phyloP scores from a whole-genome alignment of 2,329 filamentous ascomycete species.

The Cadophora gregata region DNA sequence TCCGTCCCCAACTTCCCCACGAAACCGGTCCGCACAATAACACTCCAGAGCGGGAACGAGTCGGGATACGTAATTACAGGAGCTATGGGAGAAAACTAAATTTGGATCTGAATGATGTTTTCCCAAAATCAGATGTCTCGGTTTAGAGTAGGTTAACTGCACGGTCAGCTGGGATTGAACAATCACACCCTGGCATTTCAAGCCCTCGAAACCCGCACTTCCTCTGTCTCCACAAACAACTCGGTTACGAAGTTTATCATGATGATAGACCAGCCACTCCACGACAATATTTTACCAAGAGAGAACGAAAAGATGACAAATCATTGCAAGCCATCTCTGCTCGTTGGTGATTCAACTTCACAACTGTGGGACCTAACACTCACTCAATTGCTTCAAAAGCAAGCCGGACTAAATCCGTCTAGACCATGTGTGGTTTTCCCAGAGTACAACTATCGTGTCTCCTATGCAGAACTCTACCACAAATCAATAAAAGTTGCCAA shows the following conservation, averaged over 20 bases:
- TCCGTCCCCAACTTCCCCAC: background rate
- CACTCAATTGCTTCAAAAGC: slow-evolving; percentile 73
- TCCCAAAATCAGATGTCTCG: background rate
- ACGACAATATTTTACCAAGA: background rate
- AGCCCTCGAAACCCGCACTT: background rate
- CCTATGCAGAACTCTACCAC: slow-evolving; percentile 48
- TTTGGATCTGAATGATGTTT: background rate
- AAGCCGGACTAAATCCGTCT: slow-evolving; percentile 65
- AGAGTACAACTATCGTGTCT: slow-evolving; percentile 26
- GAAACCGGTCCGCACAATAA: background rate
- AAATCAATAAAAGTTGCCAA: slow-evolving; percentile 48
- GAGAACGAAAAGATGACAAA: background rate
- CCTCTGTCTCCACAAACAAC: background rate
- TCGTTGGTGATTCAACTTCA: background rate
- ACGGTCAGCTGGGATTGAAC: background rate
- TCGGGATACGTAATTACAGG: background rate
- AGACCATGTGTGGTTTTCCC: slow-evolving; percentile 55
- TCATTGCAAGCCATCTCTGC: background rate
- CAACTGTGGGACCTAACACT: slow-evolving; percentile 66
- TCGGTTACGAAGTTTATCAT: background rate
- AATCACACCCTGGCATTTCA: background rate
- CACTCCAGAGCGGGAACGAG: background rate
- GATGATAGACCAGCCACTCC: background rate
- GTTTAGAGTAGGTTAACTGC: background rate
- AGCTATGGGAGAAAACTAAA: background rate